Evolutionary conservation across 1,139 yeast species (phyloP).

Genomic region (Hemisphaericaspora lyxosophila): DNA sequence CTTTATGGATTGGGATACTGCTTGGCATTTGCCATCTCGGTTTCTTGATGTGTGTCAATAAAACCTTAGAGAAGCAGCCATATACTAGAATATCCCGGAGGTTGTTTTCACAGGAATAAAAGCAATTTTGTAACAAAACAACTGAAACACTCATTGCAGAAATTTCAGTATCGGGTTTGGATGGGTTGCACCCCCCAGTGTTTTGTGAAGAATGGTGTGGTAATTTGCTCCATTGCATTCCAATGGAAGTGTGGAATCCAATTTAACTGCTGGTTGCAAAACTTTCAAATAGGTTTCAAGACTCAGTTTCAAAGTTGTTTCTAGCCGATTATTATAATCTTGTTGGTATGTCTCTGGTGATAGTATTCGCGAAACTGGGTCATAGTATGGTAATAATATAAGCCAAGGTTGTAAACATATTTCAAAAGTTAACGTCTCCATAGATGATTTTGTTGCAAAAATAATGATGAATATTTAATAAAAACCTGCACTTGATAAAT

Average conservation of each 20-base stretch:
- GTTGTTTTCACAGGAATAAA: too few species aligned
- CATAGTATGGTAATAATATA: background rate
- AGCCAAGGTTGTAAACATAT: constrained; percentile 9
- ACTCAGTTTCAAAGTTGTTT: background rate
- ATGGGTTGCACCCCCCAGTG: too few species aligned
- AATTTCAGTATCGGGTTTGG: too few species aligned
- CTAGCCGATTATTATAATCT: too few species aligned
- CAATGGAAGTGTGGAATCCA: constrained; percentile 1
- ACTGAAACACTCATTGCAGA: too few species aligned
- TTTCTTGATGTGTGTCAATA: background rate
- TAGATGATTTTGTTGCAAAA: background rate
- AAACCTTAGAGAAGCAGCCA: background rate
- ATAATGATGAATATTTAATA: too few species aligned
- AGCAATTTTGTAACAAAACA: too few species aligned
- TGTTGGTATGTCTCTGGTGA: too few species aligned
- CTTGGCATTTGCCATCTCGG: background rate
- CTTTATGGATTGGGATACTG: background rate
- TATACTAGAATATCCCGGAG: too few species aligned
- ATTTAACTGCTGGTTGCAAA: constrained; percentile 2
- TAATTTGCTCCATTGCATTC: background rate
- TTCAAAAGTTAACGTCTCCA: constrained; percentile 4
- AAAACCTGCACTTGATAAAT: too few species aligned
- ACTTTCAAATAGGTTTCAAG: background rate
- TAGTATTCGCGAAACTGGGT: background rate
- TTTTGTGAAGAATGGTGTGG: background rate